Evolutionary conservation across 2,329 filamentous ascomycete species (phyloP).

Genomic region (Onygenales sp.): DNA sequence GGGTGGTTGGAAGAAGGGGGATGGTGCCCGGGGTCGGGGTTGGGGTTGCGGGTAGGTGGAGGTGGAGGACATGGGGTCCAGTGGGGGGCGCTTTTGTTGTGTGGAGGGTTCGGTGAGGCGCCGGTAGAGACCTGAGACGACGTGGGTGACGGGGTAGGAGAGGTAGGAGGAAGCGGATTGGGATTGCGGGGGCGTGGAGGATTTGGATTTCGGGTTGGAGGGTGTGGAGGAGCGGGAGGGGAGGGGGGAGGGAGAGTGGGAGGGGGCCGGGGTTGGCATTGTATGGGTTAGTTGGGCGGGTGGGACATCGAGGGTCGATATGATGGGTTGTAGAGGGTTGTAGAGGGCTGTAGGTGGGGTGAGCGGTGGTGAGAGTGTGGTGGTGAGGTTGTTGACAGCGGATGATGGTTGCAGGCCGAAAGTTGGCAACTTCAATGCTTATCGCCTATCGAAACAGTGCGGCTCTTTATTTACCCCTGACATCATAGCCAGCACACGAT

Average conservation of each 20-base stretch:
- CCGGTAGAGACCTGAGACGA: slow-evolving; percentile 56
- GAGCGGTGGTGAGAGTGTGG: too few relatives aligned
- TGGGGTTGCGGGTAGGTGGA: slow-evolving; percentile 42
- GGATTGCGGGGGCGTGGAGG: slow-evolving; percentile 2
- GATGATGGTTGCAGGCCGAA: too few relatives aligned
- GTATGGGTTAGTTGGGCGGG: too few relatives aligned
- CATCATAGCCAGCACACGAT: too few relatives aligned
- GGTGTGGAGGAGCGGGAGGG: slow-evolving; percentile 8
- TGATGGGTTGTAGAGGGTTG: too few relatives aligned
- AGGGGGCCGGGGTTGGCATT: background rate
- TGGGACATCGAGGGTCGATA: too few relatives aligned
- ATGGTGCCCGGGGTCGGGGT: slow-evolving; percentile 53
- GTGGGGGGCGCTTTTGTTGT: slow-evolving; percentile 9
- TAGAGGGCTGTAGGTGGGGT: too few relatives aligned
- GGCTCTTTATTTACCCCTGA: too few relatives aligned
- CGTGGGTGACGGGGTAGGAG: slow-evolving; percentile 42
- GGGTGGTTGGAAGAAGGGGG: slow-evolving; percentile 70
- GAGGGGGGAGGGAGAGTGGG: slow-evolving; percentile 1
- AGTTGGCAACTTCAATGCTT: too few relatives aligned
- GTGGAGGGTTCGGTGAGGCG: slow-evolving; percentile 45
- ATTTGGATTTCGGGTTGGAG: background rate
- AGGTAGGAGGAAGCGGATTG: slow-evolving; percentile 38
- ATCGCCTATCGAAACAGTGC: too few relatives aligned
- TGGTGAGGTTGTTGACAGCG: too few relatives aligned
- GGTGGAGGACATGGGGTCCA: slow-evolving; percentile 8